Evolutionary conservation across 176 grass and related monocot genomes (phyloP).

Genomic region (Oryza meridionalis): DNA sequence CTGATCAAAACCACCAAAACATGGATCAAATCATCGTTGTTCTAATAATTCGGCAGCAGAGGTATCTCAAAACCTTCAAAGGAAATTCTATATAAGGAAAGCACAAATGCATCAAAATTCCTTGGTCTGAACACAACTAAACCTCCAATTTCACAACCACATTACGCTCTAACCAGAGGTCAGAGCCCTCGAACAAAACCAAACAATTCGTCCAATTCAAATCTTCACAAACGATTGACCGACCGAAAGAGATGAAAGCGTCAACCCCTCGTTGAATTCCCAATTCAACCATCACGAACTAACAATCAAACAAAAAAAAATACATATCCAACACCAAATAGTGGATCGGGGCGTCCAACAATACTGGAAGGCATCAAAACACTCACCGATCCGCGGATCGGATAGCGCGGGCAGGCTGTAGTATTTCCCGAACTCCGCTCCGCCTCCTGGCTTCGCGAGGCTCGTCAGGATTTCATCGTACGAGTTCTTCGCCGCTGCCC

Average conservation of each 20-base stretch:
- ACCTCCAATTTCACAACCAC: not conserved
- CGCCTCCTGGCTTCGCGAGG: constrained; percentile 74
- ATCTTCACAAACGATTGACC: constrained; percentile 1
- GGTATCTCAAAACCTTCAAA: not conserved
- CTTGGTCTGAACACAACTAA: not conserved
- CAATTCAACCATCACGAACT: not conserved
- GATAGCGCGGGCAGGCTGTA: constrained; percentile 86
- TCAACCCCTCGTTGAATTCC: not conserved
- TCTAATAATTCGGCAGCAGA: not conserved
- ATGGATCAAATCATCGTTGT: not conserved
- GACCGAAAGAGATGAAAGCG: not conserved
- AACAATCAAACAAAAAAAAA: not conserved
- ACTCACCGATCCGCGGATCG: constrained; percentile 83
- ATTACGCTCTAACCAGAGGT: constrained; percentile 23
- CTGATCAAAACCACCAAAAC: constrained; percentile 41
- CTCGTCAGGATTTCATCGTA: constrained; percentile 81
- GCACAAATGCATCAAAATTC: not conserved
- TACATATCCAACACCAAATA: not conserved
- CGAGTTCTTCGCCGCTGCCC: constrained; percentile 71
- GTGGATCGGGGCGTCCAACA: not conserved
- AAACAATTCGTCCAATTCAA: constrained; percentile 8
- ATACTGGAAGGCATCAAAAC: not conserved
- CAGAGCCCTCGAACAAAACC: not conserved
- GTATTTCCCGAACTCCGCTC: constrained; percentile 77
- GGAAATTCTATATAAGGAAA: not conserved